These are phyloP conservation scores for Thermochaetoides thermophila DNA, from an alignment of 495 filamentous ascomycete genomes.

Conservation along the genomic window DNA sequence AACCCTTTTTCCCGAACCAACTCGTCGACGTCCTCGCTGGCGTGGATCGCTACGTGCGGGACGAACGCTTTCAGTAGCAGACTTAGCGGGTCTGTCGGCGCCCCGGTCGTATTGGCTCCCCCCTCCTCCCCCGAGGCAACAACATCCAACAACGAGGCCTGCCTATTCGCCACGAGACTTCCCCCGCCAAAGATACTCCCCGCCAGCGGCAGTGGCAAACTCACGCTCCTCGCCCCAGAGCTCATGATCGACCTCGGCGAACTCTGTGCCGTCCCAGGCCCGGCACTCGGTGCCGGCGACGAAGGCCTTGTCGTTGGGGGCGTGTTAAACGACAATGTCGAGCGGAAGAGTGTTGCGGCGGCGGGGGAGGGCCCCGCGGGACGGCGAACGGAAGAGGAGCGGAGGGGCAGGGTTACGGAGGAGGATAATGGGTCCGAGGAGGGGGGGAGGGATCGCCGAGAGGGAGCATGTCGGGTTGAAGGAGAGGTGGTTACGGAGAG, in stretches of 20 bases:
- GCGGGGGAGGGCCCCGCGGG: conserved; percentile 26
- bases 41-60: conserved; percentile 71
- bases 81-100: conserved; percentile 50
- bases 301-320: too few relatives aligned
- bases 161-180: conserved; percentile 13
- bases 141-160: too few relatives aligned
- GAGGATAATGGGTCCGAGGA: conserved; percentile 20
- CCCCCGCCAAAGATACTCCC: conserved; percentile 33
- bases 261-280: too few relatives aligned
- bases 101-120: too few relatives aligned
- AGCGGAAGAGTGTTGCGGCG: conserved; percentile 42
- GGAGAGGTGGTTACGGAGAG: too few relatives aligned
- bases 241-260: too few relatives aligned
- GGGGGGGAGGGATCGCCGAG: conserved; percentile 18
- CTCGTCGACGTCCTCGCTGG: conserved; percentile 69
- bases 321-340: too few relatives aligned
- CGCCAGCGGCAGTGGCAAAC: conserved; percentile 12
- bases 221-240: too few relatives aligned
- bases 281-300: too few relatives aligned
- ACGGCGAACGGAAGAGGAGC: conserved; percentile 28
- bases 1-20: conserved; percentile 78
- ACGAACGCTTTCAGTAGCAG: conserved; percentile 73
- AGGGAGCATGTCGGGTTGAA: too few relatives aligned
- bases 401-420: conserved; percentile 32
- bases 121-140: too few relatives aligned